phyloP scores from a whole-genome alignment of 2,329 filamentous ascomycete genomes.

The Aspergillus aculeatus region DNA sequence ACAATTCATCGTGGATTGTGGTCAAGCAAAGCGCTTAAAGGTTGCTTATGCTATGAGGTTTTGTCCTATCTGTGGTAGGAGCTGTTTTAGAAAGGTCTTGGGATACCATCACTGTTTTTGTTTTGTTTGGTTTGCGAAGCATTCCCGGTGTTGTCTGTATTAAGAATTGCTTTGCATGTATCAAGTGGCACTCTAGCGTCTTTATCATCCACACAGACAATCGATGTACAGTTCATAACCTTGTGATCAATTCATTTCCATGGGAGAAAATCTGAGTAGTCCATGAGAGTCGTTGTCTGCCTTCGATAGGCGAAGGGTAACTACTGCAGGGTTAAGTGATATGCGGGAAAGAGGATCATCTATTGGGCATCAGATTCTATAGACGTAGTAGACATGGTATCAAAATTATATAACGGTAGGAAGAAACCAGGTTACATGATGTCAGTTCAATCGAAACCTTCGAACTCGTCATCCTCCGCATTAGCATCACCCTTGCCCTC shows the following conservation, averaged over 20 bases:
- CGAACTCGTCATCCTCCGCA: constrained; percentile 49
- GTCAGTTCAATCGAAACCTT: constrained; percentile 53
- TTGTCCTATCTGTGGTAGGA: neutral
- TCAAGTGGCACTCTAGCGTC: constrained; percentile 5
- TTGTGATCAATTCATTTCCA: no score
- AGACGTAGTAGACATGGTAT: neutral
- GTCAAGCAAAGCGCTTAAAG: no score
- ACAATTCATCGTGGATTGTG: no score
- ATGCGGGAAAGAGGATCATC: neutral
- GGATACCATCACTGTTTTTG: neutral
- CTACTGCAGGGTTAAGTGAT: no score
- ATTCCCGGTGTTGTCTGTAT: constrained; percentile 1
- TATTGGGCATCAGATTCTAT: neutral
- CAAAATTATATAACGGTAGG: neutral
- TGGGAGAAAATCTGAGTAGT: no score
- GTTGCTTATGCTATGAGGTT: no score
- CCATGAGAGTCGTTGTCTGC: no score
- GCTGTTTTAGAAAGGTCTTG: neutral
- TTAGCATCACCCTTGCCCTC: constrained; percentile 5
- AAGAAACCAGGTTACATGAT: constrained; percentile 7
- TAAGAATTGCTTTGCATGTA: neutral
- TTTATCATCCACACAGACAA: neutral
- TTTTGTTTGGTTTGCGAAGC: neutral
- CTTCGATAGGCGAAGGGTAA: no score
- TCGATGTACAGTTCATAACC: no score